Base-by-base conservation (phyloP, 1,284 basidiomycete species). In the Leccinum fallax region DNA sequence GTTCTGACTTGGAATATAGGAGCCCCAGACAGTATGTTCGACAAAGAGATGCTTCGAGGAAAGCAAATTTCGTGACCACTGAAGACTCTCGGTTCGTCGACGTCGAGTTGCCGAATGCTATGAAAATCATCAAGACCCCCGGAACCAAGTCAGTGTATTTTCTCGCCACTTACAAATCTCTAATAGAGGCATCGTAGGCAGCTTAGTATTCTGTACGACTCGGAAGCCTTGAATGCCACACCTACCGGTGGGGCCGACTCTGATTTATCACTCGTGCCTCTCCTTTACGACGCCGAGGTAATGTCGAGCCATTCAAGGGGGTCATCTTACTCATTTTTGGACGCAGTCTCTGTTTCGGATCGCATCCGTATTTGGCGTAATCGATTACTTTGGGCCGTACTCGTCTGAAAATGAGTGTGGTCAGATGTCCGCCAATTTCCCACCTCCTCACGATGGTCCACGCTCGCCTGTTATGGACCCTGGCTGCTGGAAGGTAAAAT, bases 401-500 rank as follows among this genome's bases (percentile, higher is more conserved):
- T 43, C 21, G 2, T 57, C 61, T n/a, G 71, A 61, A 61, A 62
- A 57, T 11, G 74, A 70, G 24, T 53, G 63, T 34, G 61, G 52
- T n/a, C 67, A 74, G 58, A 55, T 36, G 36, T 36, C 60, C 13
- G 5, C 55, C 9, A 59, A 55, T 19, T 80, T 80, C 66, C 82
- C 83, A 5, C 64, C 67, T 56, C 87, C 84, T 6, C 88, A 90
- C 66, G 76, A 86, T 68, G 78, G 77, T 3, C 79, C 80, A 26
- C 85, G 87, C 49, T 80, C 78, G 32, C 56, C 78, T 7, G 66
- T 68, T 15, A 91, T 90, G 90, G 83, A 87, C 57, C 64, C 67
- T 0, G 74, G 79, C 8, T 85, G 87, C 61, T 92, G 88, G 85
- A 88, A 89, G 70, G 80, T 90, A 36, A 93, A 92, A 70, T 93